These are phyloP conservation scores for Aphanoascus verrucosus DNA, from an alignment of 2,329 filamentous ascomycete species.

Conservation along the genomic window DNA sequence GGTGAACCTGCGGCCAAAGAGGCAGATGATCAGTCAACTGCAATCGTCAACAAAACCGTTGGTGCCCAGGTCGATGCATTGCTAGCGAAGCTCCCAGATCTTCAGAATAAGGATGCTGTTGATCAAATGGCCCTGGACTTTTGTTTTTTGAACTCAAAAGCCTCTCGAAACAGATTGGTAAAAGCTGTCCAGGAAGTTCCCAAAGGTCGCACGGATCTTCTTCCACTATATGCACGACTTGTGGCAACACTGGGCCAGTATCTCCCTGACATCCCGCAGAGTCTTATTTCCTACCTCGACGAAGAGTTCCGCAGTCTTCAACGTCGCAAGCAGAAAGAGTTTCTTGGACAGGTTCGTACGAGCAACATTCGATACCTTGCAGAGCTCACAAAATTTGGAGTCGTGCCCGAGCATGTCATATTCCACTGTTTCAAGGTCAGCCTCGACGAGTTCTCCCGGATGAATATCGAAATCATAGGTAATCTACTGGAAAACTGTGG, in stretches of 20 bases:
- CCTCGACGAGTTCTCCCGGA: conserved; percentile 90
- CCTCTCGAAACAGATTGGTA: conserved; percentile 83
- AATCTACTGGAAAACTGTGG: conserved; percentile 94
- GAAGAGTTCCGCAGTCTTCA: conserved; percentile 95
- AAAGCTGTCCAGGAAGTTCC: conserved; percentile 91
- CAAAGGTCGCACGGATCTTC: conserved; percentile 80
- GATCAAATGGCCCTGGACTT: conserved; percentile 93
- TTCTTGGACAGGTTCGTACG: conserved; percentile 83
- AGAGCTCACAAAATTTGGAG: conserved; percentile 93
- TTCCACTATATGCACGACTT: conserved; percentile 84
- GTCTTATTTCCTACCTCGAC: conserved; percentile 82
- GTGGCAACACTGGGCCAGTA: conserved; percentile 89
- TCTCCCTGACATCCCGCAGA: conserved; percentile 87
- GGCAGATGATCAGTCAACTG: conserved; percentile 74
- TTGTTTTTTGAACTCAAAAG: conserved; percentile 96
- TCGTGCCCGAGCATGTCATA: conserved; percentile 95
- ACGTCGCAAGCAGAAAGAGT: conserved; percentile 94
- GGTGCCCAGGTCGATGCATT: conserved; percentile 92
- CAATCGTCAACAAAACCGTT: conserved; percentile 94
- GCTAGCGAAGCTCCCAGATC: conserved; percentile 73
- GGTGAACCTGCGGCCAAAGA: conserved; percentile 41
- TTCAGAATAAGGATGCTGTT: conserved; percentile 82
- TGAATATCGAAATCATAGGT: conserved; percentile 98
- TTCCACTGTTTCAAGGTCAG: conserved; percentile 98
- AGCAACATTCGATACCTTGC: conserved; percentile 96